These are phyloP conservation scores for Sporothrix humicola DNA, from an alignment of 2,329 filamentous ascomycete genomes.

Conservation along the genomic window DNA sequence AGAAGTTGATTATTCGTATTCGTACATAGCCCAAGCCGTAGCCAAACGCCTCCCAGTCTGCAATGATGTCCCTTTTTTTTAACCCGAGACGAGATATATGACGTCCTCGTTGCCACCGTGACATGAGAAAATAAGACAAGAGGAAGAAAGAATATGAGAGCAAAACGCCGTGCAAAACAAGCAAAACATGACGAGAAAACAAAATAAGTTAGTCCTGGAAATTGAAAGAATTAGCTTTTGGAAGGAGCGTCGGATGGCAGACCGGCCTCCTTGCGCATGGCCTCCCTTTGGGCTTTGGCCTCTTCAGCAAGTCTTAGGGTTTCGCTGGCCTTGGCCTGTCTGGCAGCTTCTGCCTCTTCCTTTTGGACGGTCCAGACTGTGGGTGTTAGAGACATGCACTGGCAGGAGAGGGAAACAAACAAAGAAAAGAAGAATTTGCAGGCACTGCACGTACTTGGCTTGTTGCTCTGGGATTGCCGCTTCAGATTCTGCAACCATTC, in stretches of 20 bases:
- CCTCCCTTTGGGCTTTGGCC: slow-evolving; percentile 52
- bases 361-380: slow-evolving; percentile 60
- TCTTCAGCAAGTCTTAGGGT: slow-evolving; percentile 50
- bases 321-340: slow-evolving; percentile 47
- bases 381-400: slow-evolving; percentile 20
- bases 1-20: neutral
- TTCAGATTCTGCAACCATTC: slow-evolving; percentile 84
- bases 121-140: neutral
- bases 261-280: slow-evolving; percentile 57
- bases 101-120: neutral
- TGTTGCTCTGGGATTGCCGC: slow-evolving; percentile 87
- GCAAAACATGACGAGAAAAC: neutral
- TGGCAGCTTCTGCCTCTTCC: slow-evolving; percentile 54
- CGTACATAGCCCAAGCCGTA: slow-evolving; percentile 10
- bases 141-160: neutral
- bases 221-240: slow-evolving; percentile 12
- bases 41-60: slow-evolving; percentile 27
- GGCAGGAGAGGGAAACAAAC: neutral
- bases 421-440: neutral
- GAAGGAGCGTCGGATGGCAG: slow-evolving; percentile 45
- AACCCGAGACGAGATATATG: neutral
- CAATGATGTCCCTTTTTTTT: slow-evolving; percentile 5
- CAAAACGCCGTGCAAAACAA: neutral
- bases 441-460: slow-evolving; percentile 70
- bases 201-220: no score